A percentile compares a stretch with the other conserved stretches of the same genome.
Evolutionary conservation across 805 yeast species (phyloP).

Genomic region (Suhomyces faveliae): DNA sequence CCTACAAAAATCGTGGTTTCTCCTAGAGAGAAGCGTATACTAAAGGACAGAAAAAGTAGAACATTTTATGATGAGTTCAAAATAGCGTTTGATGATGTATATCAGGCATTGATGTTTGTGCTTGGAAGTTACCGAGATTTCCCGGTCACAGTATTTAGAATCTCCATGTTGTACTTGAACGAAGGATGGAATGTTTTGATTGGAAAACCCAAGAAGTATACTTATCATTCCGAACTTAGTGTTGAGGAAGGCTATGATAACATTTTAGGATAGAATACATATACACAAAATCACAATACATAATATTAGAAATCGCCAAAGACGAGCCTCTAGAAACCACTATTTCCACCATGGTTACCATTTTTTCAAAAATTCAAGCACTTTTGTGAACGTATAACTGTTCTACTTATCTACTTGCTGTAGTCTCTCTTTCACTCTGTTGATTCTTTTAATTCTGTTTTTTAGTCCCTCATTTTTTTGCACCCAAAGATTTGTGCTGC

Average conservation of each 20-base stretch:
- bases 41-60: constrained; percentile 1
- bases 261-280: no score
- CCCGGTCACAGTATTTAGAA: constrained; percentile 60
- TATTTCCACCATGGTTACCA: no score
- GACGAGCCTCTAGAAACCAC: no score
- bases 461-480: no score
- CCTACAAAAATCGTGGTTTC: constrained; percentile 9
- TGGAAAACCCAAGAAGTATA: constrained; percentile 44
- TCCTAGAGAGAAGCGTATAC: constrained; percentile 1
- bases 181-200: constrained; percentile 72
- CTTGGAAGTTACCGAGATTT: constrained; percentile 62
- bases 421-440: no score
- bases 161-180: constrained; percentile 47
- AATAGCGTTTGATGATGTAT: constrained; percentile 51
- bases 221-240: constrained; percentile 3
- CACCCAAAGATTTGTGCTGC: no score
- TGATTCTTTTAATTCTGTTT: no score
- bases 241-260: neutral
- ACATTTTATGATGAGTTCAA: constrained; percentile 44
- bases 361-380: no score
- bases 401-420: no score
- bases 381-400: no score
- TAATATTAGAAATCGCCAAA: no score
- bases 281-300: no score
- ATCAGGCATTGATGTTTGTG: constrained; percentile 63